phyloP scores from a whole-genome alignment of 2,329 filamentous ascomycete species.

The Tympanopsis confertula region DNA sequence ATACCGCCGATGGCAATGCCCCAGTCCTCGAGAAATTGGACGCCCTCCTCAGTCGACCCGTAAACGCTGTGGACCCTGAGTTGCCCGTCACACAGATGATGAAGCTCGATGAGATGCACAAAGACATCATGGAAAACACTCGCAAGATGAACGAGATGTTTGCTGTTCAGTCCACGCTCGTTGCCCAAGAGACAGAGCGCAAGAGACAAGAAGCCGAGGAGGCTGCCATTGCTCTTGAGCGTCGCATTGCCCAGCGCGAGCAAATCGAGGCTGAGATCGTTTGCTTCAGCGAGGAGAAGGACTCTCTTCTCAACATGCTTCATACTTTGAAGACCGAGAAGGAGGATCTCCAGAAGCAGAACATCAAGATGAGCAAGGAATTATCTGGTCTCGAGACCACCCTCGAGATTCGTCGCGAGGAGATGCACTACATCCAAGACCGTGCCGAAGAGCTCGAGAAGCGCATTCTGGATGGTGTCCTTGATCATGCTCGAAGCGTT shows the following conservation, averaged over 20 bases:
- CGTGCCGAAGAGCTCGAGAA: slow-evolving; percentile 52
- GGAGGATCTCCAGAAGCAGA: slow-evolving; percentile 44
- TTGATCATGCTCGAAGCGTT: slow-evolving; percentile 48
- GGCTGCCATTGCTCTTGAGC: slow-evolving; percentile 45
- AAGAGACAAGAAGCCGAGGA: slow-evolving; percentile 51
- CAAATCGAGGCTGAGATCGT: slow-evolving; percentile 34
- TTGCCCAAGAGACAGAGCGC: slow-evolving; percentile 42
- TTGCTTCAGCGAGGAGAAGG: slow-evolving; percentile 28
- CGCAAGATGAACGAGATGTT: slow-evolving; percentile 50
- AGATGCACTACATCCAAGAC: slow-evolving; percentile 51
- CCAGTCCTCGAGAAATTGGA: slow-evolving; percentile 35
- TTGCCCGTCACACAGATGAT: slow-evolving; percentile 40
- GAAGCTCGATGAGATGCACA: slow-evolving; percentile 51
- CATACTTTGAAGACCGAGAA: slow-evolving; percentile 27
- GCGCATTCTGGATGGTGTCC: slow-evolving; percentile 52
- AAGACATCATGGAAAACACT: slow-evolving; percentile 49
- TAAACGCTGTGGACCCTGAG: slow-evolving; percentile 33
- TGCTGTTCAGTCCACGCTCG: slow-evolving; percentile 38
- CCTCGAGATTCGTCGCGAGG: slow-evolving; percentile 49
- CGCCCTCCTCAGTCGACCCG: neutral
- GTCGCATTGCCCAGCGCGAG: slow-evolving; percentile 45
- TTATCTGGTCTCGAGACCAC: slow-evolving; percentile 51
- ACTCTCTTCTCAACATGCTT: slow-evolving; percentile 26
- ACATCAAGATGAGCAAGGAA: slow-evolving; percentile 43
- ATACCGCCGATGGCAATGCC: slow-evolving; percentile 13